Evolutionary conservation across 2,329 filamentous ascomycete genomes (phyloP).

Genomic region (Phaeosphaeria sp.): DNA sequence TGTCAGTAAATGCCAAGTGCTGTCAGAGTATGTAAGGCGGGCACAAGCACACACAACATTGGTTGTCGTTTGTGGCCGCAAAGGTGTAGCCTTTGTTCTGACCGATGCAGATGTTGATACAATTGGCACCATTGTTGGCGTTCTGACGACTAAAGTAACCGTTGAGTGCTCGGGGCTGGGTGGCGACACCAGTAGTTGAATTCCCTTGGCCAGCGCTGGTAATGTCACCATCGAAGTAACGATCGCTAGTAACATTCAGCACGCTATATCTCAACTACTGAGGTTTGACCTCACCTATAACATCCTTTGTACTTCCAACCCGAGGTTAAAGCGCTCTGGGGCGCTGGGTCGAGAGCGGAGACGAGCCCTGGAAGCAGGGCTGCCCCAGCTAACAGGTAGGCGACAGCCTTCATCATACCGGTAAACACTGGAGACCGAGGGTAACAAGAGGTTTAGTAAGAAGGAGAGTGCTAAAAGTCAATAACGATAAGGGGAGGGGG

Average conservation of each 20-base stretch:
- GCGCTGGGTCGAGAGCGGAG: constrained; percentile 6
- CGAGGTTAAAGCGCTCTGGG: constrained; percentile 5
- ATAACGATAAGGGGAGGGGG: not conserved
- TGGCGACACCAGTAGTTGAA: not conserved
- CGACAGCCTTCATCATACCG: constrained; percentile 21
- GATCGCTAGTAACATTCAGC: not conserved
- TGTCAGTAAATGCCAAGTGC: not conserved
- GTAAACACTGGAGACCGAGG: not conserved
- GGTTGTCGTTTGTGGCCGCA: constrained; percentile 20
- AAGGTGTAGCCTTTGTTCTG: constrained; percentile 8
- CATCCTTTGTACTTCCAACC: constrained; percentile 26
- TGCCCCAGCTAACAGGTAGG: constrained; percentile 22
- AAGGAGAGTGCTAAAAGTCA: not conserved
- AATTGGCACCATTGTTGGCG: constrained; percentile 11
- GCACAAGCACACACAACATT: constrained; percentile 19
- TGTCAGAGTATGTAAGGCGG: not conserved
- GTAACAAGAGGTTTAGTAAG: not conserved
- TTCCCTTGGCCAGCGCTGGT: not conserved
- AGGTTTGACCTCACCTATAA: constrained; percentile 9
- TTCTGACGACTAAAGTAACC: not conserved
- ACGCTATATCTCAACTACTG: not conserved
- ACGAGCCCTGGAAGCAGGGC: constrained; percentile 12
- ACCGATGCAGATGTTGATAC: constrained; percentile 6
- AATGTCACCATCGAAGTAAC: not conserved
- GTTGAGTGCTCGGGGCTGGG: constrained; percentile 9